Evolutionary conservation across 2,329 filamentous ascomycete genomes (phyloP).

Genomic region (Xylariales sp.): DNA sequence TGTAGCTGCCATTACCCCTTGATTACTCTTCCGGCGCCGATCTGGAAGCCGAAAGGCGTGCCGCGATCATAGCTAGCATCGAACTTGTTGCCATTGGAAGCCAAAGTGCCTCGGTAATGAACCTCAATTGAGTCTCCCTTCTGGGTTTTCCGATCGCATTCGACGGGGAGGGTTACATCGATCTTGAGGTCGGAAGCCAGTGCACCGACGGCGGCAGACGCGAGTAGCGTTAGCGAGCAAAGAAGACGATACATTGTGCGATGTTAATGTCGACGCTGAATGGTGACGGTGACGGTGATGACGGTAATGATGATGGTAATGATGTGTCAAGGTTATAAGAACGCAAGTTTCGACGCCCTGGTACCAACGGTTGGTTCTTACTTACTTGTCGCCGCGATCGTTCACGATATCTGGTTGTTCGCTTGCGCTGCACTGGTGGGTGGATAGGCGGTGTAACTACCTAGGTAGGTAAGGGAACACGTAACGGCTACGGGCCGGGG

Average conservation of each 20-base stretch:
- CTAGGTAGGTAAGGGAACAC: neutral
- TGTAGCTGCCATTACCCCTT: conserved; percentile 69
- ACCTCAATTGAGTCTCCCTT: conserved; percentile 84
- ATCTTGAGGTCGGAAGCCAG: conserved; percentile 76
- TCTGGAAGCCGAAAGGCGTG: conserved; percentile 78
- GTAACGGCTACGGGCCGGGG: too few relatives aligned
- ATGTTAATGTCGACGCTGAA: too few relatives aligned
- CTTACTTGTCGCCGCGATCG: neutral
- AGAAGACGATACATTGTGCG: conserved; percentile 61
- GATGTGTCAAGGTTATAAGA: neutral
- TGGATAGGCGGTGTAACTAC: conserved; percentile 10
- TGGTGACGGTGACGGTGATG: neutral
- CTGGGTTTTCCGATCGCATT: conserved; percentile 82
- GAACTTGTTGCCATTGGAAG: conserved; percentile 79
- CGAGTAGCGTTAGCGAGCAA: conserved; percentile 61
- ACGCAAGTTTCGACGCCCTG: neutral
- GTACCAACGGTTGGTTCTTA: neutral
- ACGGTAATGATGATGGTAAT: neutral
- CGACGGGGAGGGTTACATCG: conserved; percentile 77
- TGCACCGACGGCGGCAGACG: conserved; percentile 62
- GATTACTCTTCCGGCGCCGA: conserved; percentile 88
- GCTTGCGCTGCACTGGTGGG: neutral
- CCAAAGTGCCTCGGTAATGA: conserved; percentile 88
- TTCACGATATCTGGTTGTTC: neutral
- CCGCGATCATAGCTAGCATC: conserved; percentile 86